Percentiles rank a stretch among this genome's conserved stretches.
Evolutionary conservation across 2,329 filamentous ascomycete genomes (phyloP).

Genomic region (Xylariomycetidae sp.): DNA sequence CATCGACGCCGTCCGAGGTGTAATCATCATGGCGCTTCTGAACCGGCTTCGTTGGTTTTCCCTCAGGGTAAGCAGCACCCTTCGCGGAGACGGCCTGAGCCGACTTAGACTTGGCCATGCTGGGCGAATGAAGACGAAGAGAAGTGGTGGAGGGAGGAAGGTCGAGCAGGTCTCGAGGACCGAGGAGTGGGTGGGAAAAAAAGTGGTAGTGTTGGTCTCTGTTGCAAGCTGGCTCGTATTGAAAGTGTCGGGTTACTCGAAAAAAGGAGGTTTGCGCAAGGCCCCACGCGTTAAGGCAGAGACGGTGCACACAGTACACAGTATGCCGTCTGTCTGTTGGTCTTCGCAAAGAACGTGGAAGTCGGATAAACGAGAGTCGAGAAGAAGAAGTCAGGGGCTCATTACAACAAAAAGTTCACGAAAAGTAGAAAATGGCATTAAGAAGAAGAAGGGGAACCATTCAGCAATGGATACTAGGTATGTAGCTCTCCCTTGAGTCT

Average conservation of each 20-base stretch:
- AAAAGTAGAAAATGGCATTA: conserved; percentile 15
- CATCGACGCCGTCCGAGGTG: conserved; percentile 72
- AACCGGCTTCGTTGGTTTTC: conserved; percentile 25
- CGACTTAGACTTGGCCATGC: conserved; percentile 35
- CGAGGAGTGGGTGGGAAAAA: conserved; percentile 1
- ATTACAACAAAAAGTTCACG: conserved; percentile 35
- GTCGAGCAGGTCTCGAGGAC: not conserved
- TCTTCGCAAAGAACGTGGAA: conserved; percentile 19
- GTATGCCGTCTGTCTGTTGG: too few relatives aligned
- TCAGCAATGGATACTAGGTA: too few relatives aligned
- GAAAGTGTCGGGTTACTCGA: too few relatives aligned
- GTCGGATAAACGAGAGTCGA: conserved; percentile 35
- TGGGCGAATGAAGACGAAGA: conserved; percentile 6
- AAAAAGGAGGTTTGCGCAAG: too few relatives aligned
- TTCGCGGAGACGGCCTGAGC: conserved; percentile 33
- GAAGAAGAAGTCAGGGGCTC: conserved; percentile 30
- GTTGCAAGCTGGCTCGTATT: too few relatives aligned
- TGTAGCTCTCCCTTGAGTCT: too few relatives aligned
- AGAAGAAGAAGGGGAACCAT: conserved; percentile 12
- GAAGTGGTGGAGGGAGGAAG: not conserved
- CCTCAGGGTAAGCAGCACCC: conserved; percentile 19
- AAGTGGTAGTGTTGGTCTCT: conserved; percentile 3
- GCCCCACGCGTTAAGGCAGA: too few relatives aligned
- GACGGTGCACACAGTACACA: too few relatives aligned
- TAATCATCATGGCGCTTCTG: conserved; percentile 50